Percentiles rank a stretch among this genome's conserved stretches.
phyloP scores from a whole-genome alignment of 2,329 filamentous ascomycete species.

The Gaeumannomyces sp. region DNA sequence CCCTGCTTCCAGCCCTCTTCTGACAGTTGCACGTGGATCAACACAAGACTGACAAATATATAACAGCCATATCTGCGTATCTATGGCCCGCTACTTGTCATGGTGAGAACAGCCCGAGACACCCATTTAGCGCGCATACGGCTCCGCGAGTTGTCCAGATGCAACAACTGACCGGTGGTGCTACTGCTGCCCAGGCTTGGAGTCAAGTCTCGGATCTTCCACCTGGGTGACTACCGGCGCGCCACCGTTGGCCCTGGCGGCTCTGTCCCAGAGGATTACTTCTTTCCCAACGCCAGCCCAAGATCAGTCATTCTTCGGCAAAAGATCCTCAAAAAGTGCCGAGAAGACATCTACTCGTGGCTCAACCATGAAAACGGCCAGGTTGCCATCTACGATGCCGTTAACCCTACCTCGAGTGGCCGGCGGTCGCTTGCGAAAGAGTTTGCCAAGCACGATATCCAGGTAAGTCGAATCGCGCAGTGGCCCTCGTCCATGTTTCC shows the following conservation, averaged over 20 bases:
- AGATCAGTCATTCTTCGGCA: constrained; percentile 89
- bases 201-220: constrained; percentile 96
- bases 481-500: no score
- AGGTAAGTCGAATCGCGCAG: constrained; percentile 42
- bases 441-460: constrained; percentile 94
- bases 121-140: constrained; percentile 1
- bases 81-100: constrained; percentile 85
- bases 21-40: constrained; percentile 6
- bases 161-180: background rate
- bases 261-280: constrained; percentile 92
- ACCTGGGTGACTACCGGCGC: constrained; percentile 91
- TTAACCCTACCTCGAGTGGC: constrained; percentile 82
- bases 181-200: constrained; percentile 59
- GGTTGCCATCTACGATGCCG: constrained; percentile 96
- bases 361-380: constrained; percentile 96
- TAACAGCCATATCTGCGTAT: constrained; percentile 82
- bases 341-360: constrained; percentile 95
- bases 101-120: constrained; percentile 50
- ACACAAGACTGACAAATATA: constrained; percentile 14
- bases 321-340: constrained; percentile 95
- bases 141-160: background rate
- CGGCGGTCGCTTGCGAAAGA: constrained; percentile 85
- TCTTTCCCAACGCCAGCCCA: constrained; percentile 90
- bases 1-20: no score
- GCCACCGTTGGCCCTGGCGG: constrained; percentile 76